Conservation (phyloP, 2,329 filamentous ascomycete genomes). For the Ampelomyces quisqualis region DNA sequence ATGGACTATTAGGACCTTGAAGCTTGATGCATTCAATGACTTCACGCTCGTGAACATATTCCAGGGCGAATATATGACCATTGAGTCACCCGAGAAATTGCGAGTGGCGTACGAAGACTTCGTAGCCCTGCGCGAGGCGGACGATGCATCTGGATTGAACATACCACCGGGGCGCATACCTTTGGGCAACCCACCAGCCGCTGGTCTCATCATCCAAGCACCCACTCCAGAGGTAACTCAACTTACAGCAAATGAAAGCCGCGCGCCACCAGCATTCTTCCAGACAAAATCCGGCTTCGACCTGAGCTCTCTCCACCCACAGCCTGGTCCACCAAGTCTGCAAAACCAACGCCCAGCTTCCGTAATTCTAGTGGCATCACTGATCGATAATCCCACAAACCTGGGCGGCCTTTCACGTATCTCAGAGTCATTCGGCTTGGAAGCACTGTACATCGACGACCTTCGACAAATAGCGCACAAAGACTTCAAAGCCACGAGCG, state of each 20-base stretch:
- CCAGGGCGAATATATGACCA: constrained; percentile 48
- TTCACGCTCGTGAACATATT: constrained; percentile 49
- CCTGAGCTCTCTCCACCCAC: constrained; percentile 30
- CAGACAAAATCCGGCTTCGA: constrained; percentile 56
- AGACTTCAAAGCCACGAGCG: constrained; percentile 53
- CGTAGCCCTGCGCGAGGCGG: constrained; percentile 34
- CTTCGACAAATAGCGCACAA: constrained; percentile 46
- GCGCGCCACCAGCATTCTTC: constrained; percentile 36
- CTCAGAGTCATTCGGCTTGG: constrained; percentile 54
- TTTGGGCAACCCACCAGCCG: constrained; percentile 25
- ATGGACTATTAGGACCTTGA: constrained; percentile 41
- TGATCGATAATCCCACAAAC: constrained; percentile 54
- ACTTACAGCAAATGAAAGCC: background rate
- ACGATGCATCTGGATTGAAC: constrained; percentile 8
- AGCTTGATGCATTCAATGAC: constrained; percentile 47
- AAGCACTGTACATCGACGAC: constrained; percentile 48
- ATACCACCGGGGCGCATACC: constrained; percentile 33
- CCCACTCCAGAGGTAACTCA: background rate
- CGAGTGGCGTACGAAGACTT: constrained; percentile 46
- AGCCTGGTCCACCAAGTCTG: constrained; percentile 17
- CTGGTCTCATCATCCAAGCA: background rate
- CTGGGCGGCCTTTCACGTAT: constrained; percentile 54
- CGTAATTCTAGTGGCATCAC: constrained; percentile 53
- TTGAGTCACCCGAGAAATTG: constrained; percentile 47
- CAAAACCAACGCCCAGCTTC: constrained; percentile 30